Percentiles rank a stretch among this genome's conserved stretches.
phyloP scores from a whole-genome alignment of 768 basidiomycete genomes.

The Hygrocybe punicea region DNA sequence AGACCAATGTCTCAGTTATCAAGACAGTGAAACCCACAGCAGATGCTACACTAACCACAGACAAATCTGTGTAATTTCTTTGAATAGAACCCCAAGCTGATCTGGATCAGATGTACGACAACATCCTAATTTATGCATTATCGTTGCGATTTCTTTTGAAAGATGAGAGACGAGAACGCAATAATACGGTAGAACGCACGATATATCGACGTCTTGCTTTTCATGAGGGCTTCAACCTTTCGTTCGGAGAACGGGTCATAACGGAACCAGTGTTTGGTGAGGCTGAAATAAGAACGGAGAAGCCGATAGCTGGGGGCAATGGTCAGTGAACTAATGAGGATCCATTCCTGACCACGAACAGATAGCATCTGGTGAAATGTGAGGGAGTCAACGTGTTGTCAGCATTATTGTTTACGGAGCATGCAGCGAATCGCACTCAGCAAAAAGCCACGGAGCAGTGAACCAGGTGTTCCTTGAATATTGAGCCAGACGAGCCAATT shows the following conservation, averaged over 20 bases:
- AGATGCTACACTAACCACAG: conserved; percentile 62
- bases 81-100: conserved; percentile 64
- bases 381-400: background rate
- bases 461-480: conserved; percentile 74
- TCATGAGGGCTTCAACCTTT: conserved; percentile 79
- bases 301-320: conserved; percentile 67
- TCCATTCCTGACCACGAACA: conserved; percentile 43
- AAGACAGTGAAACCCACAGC: background rate
- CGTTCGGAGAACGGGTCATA: conserved; percentile 82
- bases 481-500: conserved; percentile 52
- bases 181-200: conserved; percentile 47
- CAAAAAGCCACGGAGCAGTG: conserved; percentile 91
- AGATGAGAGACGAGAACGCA: background rate
- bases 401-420: background rate
- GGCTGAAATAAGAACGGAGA: conserved; percentile 66
- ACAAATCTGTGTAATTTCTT: conserved; percentile 87
- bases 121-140: conserved; percentile 61
- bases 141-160: conserved; percentile 63
- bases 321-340: background rate
- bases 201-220: conserved; percentile 72
- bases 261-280: conserved; percentile 63
- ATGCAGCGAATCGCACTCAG: conserved; percentile 60
- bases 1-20: background rate
- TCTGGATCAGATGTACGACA: conserved; percentile 51
- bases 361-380: conserved; percentile 54